Evolutionary conservation across 371 early-diverging fungal genomes (phyloP).

Genomic region (Apophysomyces trapeziformis): DNA sequence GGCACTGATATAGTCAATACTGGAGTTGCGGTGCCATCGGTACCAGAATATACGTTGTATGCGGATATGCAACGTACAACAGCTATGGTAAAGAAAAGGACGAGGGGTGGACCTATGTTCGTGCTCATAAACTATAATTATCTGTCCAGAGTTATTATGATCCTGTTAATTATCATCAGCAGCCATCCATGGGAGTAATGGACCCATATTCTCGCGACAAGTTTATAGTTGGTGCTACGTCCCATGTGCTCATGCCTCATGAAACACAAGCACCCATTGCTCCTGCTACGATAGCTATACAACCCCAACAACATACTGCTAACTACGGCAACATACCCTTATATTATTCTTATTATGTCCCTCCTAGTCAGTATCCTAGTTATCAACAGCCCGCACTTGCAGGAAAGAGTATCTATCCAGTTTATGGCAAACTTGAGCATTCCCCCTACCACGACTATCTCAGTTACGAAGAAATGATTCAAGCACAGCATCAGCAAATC

Average conservation of each 20-base stretch:
- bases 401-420: conserved; percentile 21
- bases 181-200: conserved; percentile 26
- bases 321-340: conserved; percentile 51
- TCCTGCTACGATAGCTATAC: conserved; percentile 7
- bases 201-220: conserved; percentile 36
- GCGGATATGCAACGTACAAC: conserved; percentile 32
- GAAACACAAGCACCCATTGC: conserved; percentile 8
- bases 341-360: conserved; percentile 77
- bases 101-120: not conserved
- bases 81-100: conserved; percentile 28
- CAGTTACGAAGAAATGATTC: conserved; percentile 10
- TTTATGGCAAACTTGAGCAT: conserved; percentile 7
- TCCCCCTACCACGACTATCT: conserved; percentile 14
- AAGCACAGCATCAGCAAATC: conserved; percentile 1
- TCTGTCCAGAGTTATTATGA: conserved; percentile 43
- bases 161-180: conserved; percentile 27
- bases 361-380: conserved; percentile 62
- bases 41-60: conserved; percentile 45
- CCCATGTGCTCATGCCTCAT: conserved; percentile 12
- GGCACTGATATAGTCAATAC: conserved; percentile 51
- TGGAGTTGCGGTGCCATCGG: conserved; percentile 54
- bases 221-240: conserved; percentile 18
- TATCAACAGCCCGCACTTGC: conserved; percentile 74
- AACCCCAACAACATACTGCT: conserved; percentile 34
- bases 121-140: not conserved